Percentiles rank a stretch among this genome's conserved stretches.
These are phyloP conservation scores for Olyra latifolia DNA, from an alignment of 176 grass and related monocot genomes.

Conservation along the genomic window DNA sequence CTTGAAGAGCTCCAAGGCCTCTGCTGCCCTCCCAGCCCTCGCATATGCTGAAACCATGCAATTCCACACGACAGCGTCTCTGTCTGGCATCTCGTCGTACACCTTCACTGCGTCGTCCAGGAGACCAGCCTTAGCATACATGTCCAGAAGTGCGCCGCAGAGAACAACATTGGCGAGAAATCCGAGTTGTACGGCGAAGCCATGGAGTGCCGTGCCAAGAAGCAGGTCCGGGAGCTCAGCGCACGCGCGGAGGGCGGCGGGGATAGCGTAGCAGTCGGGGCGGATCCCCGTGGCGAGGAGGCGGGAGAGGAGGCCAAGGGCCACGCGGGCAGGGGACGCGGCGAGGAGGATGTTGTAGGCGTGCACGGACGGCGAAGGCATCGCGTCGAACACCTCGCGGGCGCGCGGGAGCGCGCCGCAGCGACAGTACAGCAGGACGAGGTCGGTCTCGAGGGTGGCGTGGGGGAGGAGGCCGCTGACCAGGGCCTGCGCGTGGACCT, in stretches of 20 bases:
- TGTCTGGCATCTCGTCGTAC: slow-evolving; percentile 41
- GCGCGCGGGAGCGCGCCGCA: slow-evolving; percentile 20
- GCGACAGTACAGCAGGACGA: slow-evolving; percentile 37
- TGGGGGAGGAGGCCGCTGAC: slow-evolving; percentile 24
- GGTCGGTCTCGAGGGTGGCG: slow-evolving; percentile 50
- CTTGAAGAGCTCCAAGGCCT: slow-evolving; percentile 36
- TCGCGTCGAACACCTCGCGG: slow-evolving; percentile 42
- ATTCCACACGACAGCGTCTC: slow-evolving; percentile 54
- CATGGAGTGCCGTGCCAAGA: slow-evolving; percentile 36
- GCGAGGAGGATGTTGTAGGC: slow-evolving; percentile 58
- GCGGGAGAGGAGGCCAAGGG: slow-evolving; percentile 26
- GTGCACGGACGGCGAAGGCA: slow-evolving; percentile 42
- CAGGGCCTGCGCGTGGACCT: slow-evolving; percentile 41
- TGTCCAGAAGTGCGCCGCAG: slow-evolving; percentile 32
- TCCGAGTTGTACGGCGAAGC: slow-evolving; percentile 28
- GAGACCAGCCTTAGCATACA: slow-evolving; percentile 41
- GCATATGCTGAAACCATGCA: slow-evolving; percentile 46
- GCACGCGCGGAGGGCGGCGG: slow-evolving; percentile 41
- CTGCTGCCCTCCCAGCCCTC: slow-evolving; percentile 25
- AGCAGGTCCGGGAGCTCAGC: slow-evolving; percentile 19
- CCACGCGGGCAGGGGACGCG: slow-evolving; percentile 11
- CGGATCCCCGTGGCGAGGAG: slow-evolving; percentile 33
- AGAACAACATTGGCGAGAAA: slow-evolving; percentile 41
- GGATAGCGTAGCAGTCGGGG: slow-evolving; percentile 53
- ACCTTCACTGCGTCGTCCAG: slow-evolving; percentile 35